These are phyloP conservation scores for Boletus subparvulus DNA, from an alignment of 768 basidiomycete genomes.

Conservation along the genomic window DNA sequence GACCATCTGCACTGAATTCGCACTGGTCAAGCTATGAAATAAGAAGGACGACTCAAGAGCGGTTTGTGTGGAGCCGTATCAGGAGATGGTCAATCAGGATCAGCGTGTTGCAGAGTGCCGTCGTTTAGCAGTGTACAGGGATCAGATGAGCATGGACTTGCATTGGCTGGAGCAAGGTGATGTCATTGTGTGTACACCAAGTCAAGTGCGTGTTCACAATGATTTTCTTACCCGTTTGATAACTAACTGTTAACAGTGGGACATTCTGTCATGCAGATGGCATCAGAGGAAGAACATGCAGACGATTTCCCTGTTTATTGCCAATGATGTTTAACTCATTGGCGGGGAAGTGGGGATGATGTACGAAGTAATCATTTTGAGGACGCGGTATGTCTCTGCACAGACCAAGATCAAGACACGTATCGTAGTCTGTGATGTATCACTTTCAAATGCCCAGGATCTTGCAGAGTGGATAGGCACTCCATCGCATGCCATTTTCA, in stretches of 20 bases:
- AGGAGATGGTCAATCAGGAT: constrained; percentile 86
- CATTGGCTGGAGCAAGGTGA: constrained; percentile 88
- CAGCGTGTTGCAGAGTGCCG: constrained; percentile 85
- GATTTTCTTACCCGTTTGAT: background rate
- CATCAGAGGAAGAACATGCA: constrained; percentile 96
- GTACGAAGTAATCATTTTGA: constrained; percentile 95
- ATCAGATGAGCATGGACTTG: constrained; percentile 89
- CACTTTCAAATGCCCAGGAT: constrained; percentile 92
- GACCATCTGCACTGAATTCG: constrained; percentile 96
- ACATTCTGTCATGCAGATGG: constrained; percentile 92
- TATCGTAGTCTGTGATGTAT: constrained; percentile 92
- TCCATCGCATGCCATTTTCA: constrained; percentile 92
- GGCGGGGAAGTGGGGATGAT: constrained; percentile 94
- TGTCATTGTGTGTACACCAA: constrained; percentile 91
- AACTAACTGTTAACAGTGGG: constrained; percentile 63
- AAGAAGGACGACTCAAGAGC: constrained; percentile 81
- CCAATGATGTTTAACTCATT: constrained; percentile 92
- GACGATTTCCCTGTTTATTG: constrained; percentile 87
- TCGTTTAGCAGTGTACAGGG: constrained; percentile 74
- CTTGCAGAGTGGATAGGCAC: constrained; percentile 98
- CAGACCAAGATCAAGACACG: constrained; percentile 92
- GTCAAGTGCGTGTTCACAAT: constrained; percentile 55
- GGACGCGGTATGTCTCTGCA: constrained; percentile 94
- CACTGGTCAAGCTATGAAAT: constrained; percentile 90
- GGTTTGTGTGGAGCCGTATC: constrained; percentile 94